Evolutionary conservation across 306 rosid genomes (phyloP).

Genomic region (Inga oerstediana): DNA sequence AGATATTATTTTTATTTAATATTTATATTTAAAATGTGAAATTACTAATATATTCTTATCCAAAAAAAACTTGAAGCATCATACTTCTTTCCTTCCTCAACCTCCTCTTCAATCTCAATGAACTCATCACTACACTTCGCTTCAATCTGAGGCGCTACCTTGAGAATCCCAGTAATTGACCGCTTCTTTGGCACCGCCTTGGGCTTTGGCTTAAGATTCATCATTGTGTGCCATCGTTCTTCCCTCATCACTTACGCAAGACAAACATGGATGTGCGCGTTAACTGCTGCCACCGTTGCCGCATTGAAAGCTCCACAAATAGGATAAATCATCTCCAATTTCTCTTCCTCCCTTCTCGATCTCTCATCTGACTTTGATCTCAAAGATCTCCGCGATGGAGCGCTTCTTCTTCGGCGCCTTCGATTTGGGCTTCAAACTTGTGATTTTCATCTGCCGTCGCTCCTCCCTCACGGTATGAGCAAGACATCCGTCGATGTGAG

Average conservation of each 20-base stretch:
- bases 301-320: slow-evolving; percentile 66
- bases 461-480: slow-evolving; percentile 50
- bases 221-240: slow-evolving; percentile 47
- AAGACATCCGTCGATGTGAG: slow-evolving; percentile 67
- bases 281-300: slow-evolving; percentile 65
- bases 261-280: slow-evolving; percentile 69
- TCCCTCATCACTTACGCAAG: slow-evolving; percentile 52
- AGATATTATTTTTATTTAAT: no score
- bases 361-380: slow-evolving; percentile 24
- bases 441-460: slow-evolving; percentile 44
- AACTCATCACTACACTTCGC: slow-evolving; percentile 24
- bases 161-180: slow-evolving; percentile 87
- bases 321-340: slow-evolving; percentile 70
- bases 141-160: slow-evolving; percentile 75
- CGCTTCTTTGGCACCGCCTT: slow-evolving; percentile 71
- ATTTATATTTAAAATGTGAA: no score
- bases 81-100: slow-evolving; percentile 29
- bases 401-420: slow-evolving; percentile 69
- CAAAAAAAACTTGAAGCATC: slow-evolving; percentile 27
- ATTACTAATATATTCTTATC: no score
- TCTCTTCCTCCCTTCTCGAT: slow-evolving; percentile 36
- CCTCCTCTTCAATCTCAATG: slow-evolving; percentile 30
- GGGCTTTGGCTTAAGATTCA: slow-evolving; percentile 47
- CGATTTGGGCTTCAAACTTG: slow-evolving; percentile 46
- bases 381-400: slow-evolving; percentile 86